A percentile compares a stretch with the other conserved stretches of the same genome.
These are phyloP conservation scores for Cryphonectria radicalis DNA, from an alignment of 2,329 filamentous ascomycete species.

Conservation along the genomic window DNA sequence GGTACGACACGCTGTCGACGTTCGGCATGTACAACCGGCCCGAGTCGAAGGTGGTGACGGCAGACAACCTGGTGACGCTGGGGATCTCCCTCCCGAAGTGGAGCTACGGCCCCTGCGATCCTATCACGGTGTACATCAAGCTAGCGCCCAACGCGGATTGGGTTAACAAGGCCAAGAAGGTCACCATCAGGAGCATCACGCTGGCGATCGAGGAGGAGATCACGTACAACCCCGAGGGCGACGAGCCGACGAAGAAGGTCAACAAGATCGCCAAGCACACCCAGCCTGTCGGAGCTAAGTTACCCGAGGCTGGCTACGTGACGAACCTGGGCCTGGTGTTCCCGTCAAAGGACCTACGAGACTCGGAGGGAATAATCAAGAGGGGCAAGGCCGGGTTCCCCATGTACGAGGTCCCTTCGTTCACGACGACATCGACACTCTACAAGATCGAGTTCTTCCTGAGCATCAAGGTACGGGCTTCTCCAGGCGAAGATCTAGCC, in stretches of 20 bases:
- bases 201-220: conserved; percentile 96
- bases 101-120: conserved; percentile 95
- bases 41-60: conserved; percentile 81
- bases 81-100: conserved; percentile 91
- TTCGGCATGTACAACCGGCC: conserved; percentile 99
- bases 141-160: conserved; percentile 90
- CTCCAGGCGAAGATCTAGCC: background rate
- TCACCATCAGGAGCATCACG: conserved; percentile 93
- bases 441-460: conserved; percentile 99
- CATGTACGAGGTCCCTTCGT: conserved; percentile 84
- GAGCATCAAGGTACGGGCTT: conserved; percentile 76
- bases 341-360: conserved; percentile 84
- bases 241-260: conserved; percentile 88
- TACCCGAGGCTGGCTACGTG: conserved; percentile 90
- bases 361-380: conserved; percentile 84
- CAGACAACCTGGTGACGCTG: conserved; percentile 88
- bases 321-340: conserved; percentile 92
- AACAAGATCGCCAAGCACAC: conserved; percentile 86
- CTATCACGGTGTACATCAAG: conserved; percentile 95
- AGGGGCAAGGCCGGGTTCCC: conserved; percentile 87
- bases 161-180: conserved; percentile 85
- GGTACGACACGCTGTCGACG: conserved; percentile 95
- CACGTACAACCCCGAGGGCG: conserved; percentile 97
- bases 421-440: conserved; percentile 89
- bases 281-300: conserved; percentile 77